Percentiles rank a stretch among this genome's conserved stretches.
Evolutionary conservation across 306 rosid species (phyloP).

Genomic region (Medicago lupulina): DNA sequence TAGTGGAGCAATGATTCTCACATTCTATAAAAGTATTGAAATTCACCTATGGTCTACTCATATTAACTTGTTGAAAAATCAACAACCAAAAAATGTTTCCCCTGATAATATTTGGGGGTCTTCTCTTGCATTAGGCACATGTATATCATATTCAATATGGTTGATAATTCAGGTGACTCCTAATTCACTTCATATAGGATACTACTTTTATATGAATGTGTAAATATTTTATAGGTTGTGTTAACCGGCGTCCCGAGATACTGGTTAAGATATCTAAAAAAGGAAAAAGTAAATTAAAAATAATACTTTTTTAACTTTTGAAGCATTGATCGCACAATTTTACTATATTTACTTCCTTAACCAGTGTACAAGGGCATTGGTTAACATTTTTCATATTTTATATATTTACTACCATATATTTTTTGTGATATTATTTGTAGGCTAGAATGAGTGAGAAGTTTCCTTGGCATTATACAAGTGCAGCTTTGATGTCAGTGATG

Average conservation of each 20-base stretch:
- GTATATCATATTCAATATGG: conserved; percentile 39
- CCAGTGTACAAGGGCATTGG: too few relatives aligned
- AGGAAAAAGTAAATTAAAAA: too few relatives aligned
- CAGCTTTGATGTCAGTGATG: conserved; percentile 51
- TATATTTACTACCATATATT: too few relatives aligned
- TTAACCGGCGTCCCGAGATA: too few relatives aligned
- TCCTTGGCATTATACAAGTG: conserved; percentile 45
- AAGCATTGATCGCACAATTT: too few relatives aligned
- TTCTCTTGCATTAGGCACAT: conserved; percentile 36
- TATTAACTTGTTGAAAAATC: background rate
- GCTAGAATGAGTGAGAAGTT: conserved; percentile 44
- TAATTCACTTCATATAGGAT: background rate
- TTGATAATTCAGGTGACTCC: conserved; percentile 38
- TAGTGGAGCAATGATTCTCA: conserved; percentile 46
- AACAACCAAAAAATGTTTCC: background rate
- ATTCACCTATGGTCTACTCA: conserved; percentile 41
- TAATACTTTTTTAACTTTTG: too few relatives aligned
- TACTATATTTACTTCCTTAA: too few relatives aligned
- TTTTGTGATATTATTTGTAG: background rate
- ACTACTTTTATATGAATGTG: too few relatives aligned
- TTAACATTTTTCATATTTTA: too few relatives aligned
- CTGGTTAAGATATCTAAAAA: too few relatives aligned
- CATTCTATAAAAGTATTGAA: conserved; percentile 38
- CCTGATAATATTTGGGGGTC: conserved; percentile 9
- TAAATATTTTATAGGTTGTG: too few relatives aligned